phyloP scores from a whole-genome alignment of 768 basidiomycete species.

The Termitomyces sp. region DNA sequence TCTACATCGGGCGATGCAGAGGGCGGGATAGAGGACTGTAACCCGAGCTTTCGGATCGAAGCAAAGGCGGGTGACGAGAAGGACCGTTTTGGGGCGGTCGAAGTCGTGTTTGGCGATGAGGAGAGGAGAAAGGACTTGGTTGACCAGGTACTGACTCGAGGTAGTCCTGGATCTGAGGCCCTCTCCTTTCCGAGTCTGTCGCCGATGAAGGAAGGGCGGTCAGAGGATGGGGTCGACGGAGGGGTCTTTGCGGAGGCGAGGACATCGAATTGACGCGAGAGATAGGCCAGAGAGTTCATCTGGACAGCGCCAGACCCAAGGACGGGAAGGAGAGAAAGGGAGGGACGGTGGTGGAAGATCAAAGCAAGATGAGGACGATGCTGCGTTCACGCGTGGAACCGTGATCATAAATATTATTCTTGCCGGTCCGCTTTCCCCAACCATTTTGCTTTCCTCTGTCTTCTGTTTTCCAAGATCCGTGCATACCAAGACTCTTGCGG shows the following conservation, averaged over 20 bases:
- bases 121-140: slow-evolving; percentile 45
- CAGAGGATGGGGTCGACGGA: slow-evolving; percentile 47
- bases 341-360: slow-evolving; percentile 5
- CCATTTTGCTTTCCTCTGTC: neutral
- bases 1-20: slow-evolving; percentile 19
- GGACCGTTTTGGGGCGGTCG: slow-evolving; percentile 43
- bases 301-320: slow-evolving; percentile 8
- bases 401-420: slow-evolving; percentile 5
- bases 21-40: slow-evolving; percentile 19
- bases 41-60: slow-evolving; percentile 18
- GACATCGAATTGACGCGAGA: slow-evolving; percentile 80
- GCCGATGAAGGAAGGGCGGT: slow-evolving; percentile 24
- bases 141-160: slow-evolving; percentile 53
- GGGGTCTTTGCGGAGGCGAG: slow-evolving; percentile 56
- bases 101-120: slow-evolving; percentile 21
- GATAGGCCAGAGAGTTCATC: slow-evolving; percentile 81
- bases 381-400: slow-evolving; percentile 9
- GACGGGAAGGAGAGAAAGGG: neutral
- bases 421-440: slow-evolving; percentile 11
- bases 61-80: slow-evolving; percentile 56
- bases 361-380: slow-evolving; percentile 5
- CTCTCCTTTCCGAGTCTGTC: slow-evolving; percentile 16
- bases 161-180: slow-evolving; percentile 26
- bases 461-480: slow-evolving; percentile 8
- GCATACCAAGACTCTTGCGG: neutral